Evolutionary conservation across 78 protist species (phyloP), one percentile per base, ranked within the genome.

Genomic region (Dictyostelium firmibasis): DNA sequence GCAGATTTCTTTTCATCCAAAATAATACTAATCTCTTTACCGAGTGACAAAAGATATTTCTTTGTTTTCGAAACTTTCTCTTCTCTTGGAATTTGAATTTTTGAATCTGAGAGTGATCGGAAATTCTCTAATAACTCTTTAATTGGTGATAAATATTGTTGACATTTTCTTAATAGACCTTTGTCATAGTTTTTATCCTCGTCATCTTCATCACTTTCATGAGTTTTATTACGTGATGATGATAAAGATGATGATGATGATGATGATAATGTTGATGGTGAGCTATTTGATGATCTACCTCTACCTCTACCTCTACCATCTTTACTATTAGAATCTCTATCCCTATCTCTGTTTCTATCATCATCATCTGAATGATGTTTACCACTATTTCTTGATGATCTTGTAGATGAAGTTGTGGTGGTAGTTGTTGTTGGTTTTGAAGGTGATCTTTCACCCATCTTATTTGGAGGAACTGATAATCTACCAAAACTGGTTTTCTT

Each of bases 401-500:
- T 44, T 2, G 81, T 27, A 14, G 92, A 20, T 13, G 64, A 33
- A 41, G 84, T 76, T 9, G 84, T 76, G 4, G 75, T 27, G 8
- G 75, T 25, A 1, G 64, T 38, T 35, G 85, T 13, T 8, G 75
- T 36, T 10, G 75, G 20, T 69, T 53, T 77, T 25, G 83, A 53
- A 3, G 83, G 85, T 27, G 85, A 31, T 20, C 31, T 27, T 11
- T 14, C 33, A 78, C 41, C 47, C 33, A 81, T 57, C 50, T 89
- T 89, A 13, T 64, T 20, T n/a, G 94, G 94, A 18, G 94, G 94
- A 10, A 70, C 41, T 23, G 94, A 89, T 11, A 81, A 41, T 81
- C 94, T 78, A 69, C 94, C 94, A 35, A 85, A 89, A 75, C 94
- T 81, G 13, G 94, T 89, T 70, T 81, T 81, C 33, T 67, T 89